Conservation (phyloP, 768 basidiomycete species). For the Calocybe cyanea region DNA sequence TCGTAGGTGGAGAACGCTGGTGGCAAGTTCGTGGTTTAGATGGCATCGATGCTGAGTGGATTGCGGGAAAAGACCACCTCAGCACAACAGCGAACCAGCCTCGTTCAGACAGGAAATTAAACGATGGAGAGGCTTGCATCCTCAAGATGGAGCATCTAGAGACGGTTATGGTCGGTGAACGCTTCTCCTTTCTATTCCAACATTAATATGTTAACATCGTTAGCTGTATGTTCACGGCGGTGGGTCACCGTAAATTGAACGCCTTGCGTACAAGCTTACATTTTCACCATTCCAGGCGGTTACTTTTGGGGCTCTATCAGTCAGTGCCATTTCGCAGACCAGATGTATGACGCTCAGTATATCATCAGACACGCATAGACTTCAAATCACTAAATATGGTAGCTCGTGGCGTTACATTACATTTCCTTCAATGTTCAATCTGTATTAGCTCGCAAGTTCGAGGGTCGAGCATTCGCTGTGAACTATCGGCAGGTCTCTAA, state of each 20-base stretch:
- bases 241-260: constrained; percentile 15
- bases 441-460: constrained; percentile 60
- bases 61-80: constrained; percentile 49
- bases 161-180: constrained; percentile 45
- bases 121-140: constrained; percentile 35
- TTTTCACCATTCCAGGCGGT: constrained; percentile 35
- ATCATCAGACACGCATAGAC: constrained; percentile 50
- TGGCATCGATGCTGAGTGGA: constrained; percentile 65
- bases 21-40: constrained; percentile 77
- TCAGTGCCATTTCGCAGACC: constrained; percentile 22
- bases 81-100: constrained; percentile 14
- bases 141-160: constrained; percentile 51
- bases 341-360: background rate
- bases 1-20: constrained; percentile 78
- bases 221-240: constrained; percentile 69
- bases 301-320: constrained; percentile 68
- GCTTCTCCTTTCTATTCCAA: background rate
- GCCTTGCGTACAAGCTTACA: background rate
- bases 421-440: constrained; percentile 3
- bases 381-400: constrained; percentile 58
- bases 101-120: constrained; percentile 28
- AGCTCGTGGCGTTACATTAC: constrained; percentile 1
- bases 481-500: constrained; percentile 38
- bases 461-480: constrained; percentile 62
- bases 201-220: constrained; percentile 4